phyloP scores from a whole-genome alignment of 1,284 basidiomycete species.

The Sparassis latifolia region DNA sequence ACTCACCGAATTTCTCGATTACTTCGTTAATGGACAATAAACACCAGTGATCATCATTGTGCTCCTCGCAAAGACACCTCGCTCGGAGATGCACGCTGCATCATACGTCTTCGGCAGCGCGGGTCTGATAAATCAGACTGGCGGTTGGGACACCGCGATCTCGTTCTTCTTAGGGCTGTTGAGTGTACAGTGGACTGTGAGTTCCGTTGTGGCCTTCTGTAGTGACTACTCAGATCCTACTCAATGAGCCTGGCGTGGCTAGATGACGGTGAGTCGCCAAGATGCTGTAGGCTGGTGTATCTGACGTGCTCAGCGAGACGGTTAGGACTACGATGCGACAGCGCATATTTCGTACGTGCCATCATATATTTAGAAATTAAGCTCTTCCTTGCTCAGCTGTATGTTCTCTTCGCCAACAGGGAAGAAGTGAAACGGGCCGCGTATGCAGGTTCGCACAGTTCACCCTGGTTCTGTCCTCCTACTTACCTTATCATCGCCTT shows the following conservation, averaged over 20 bases:
- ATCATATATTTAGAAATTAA: no score
- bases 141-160: conserved; percentile 75
- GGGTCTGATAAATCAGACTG: conserved; percentile 69
- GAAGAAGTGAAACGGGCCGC: conserved; percentile 89
- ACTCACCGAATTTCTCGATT: no score
- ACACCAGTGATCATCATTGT: conserved; percentile 74
- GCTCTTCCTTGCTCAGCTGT: not conserved
- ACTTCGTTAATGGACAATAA: no score
- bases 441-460: conserved; percentile 54
- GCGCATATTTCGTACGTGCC: conserved; percentile 80
- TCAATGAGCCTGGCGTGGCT: not conserved
- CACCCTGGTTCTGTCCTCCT: not conserved
- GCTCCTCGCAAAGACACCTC: conserved; percentile 72
- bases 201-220: conserved; percentile 18
- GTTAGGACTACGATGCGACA: conserved; percentile 64
- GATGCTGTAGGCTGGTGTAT: not conserved
- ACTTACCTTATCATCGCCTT: not conserved
- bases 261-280: conserved; percentile 56
- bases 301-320: conserved; percentile 3
- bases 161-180: conserved; percentile 86
- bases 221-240: conserved; percentile 1
- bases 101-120: conserved; percentile 73
- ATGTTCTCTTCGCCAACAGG: conserved; percentile 24
- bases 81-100: conserved; percentile 75
- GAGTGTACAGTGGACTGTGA: conserved; percentile 87